Evolutionary conservation across 441 rosid species (phyloP).

Genomic region (Pelargonium citronellum): DNA sequence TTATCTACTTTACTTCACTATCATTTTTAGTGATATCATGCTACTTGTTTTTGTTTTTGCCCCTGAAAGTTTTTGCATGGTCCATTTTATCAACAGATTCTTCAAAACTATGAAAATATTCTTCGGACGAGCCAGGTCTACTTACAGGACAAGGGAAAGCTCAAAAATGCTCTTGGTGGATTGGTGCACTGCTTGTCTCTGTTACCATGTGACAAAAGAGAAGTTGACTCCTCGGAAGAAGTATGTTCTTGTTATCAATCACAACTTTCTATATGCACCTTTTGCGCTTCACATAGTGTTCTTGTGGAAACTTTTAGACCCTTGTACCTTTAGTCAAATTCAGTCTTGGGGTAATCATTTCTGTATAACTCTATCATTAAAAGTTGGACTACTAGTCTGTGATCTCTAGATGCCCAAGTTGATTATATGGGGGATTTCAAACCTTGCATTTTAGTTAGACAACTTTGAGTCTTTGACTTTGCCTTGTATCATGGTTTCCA

Average conservation of each 20-base stretch:
- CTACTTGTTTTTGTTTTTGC: conserved; percentile 1
- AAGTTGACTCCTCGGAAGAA: conserved; percentile 35
- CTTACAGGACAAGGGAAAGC: conserved; percentile 68
- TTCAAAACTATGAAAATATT: conserved; percentile 69
- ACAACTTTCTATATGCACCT: conserved; percentile 3
- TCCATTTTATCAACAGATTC: conserved; percentile 44
- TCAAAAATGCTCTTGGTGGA: conserved; percentile 63
- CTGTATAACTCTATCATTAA: neutral
- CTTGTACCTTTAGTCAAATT: conserved; percentile 6
- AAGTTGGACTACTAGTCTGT: neutral
- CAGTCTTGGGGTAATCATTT: neutral
- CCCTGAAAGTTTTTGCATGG: conserved; percentile 14
- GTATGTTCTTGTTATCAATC: conserved; percentile 29
- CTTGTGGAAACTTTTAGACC: conserved; percentile 7
- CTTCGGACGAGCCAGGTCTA: conserved; percentile 56
- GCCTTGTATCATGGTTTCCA: neutral
- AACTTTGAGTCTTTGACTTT: neutral
- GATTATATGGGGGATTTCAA: conserved; percentile 1
- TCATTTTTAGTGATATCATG: conserved; percentile 9
- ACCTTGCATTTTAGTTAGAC: neutral
- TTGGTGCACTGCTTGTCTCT: conserved; percentile 63
- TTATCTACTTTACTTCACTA: conserved; percentile 5
- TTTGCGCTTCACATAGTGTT: neutral
- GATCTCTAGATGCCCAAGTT: conserved; percentile 8
- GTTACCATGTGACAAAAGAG: conserved; percentile 42